These are phyloP conservation scores for Emericellopsis atlantica DNA, from an alignment of 2,329 filamentous ascomycete species.

Conservation along the genomic window DNA sequence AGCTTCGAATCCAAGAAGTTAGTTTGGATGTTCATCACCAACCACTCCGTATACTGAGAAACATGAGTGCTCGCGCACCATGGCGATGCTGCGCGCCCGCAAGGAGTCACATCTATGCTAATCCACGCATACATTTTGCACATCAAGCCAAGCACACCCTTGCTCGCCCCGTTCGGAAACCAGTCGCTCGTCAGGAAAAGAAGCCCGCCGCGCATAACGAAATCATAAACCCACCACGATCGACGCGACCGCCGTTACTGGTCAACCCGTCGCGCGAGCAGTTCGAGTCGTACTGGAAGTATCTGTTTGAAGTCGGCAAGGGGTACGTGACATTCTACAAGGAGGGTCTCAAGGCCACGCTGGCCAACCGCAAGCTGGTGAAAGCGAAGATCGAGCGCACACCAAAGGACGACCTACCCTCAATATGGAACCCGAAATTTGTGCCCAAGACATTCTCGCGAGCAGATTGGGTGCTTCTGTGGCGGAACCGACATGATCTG, in stretches of 20 bases:
- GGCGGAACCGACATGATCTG: constrained; percentile 58
- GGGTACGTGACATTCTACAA: constrained; percentile 83
- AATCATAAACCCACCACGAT: constrained; percentile 56
- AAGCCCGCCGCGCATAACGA: constrained; percentile 5
- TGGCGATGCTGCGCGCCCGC: constrained; percentile 14
- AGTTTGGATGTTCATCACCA: too few species aligned
- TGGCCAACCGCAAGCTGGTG: constrained; percentile 48
- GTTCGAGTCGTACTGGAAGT: constrained; percentile 18
- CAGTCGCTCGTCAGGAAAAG: not conserved
- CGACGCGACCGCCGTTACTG: constrained; percentile 62
- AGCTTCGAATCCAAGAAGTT: too few species aligned
- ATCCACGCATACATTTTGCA: too few species aligned
- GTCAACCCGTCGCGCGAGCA: constrained; percentile 41
- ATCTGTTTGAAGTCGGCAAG: constrained; percentile 54
- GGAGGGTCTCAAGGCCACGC: constrained; percentile 63
- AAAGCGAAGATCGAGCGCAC: constrained; percentile 24
- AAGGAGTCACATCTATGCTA: too few species aligned
- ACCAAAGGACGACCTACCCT: constrained; percentile 43
- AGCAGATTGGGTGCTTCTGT: constrained; percentile 57
- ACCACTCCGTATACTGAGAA: not conserved
- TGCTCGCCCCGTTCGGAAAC: too few species aligned
- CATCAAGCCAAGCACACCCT: too few species aligned
- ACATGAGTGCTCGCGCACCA: constrained; percentile 18
- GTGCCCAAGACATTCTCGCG: constrained; percentile 35
- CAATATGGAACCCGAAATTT: constrained; percentile 18